phyloP scores from a whole-genome alignment of 345 rosid genomes.

The Populus simonii region DNA sequence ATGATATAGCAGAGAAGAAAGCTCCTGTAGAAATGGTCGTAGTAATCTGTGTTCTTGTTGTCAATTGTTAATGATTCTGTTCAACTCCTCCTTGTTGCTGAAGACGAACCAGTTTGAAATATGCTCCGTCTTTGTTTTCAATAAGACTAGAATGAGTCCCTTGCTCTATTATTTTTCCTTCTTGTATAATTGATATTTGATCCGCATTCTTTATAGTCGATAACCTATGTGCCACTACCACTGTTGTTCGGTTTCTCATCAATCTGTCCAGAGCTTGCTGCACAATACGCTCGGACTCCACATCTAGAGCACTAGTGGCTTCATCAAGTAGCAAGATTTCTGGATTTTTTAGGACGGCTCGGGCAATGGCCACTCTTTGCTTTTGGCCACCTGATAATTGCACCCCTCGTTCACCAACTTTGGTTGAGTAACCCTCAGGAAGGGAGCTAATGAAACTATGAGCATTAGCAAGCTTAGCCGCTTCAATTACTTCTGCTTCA shows the following conservation, averaged over 20 bases:
- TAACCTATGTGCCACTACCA: conserved; percentile 90
- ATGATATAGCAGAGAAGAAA: background rate
- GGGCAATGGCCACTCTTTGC: conserved; percentile 88
- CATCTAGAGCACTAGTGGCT: conserved; percentile 87
- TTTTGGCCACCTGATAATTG: conserved; percentile 92
- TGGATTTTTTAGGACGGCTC: conserved; percentile 87
- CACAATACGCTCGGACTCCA: conserved; percentile 79
- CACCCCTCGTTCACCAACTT: conserved; percentile 86
- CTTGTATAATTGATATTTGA: conserved; percentile 71
- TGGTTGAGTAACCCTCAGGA: conserved; percentile 84
- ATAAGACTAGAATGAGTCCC: conserved; percentile 72
- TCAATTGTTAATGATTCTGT: conserved; percentile 1
- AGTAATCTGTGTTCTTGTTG: background rate
- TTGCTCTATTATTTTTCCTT: conserved; percentile 72
- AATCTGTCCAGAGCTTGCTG: conserved; percentile 89
- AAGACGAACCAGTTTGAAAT: conserved; percentile 71
- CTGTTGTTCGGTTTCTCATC: conserved; percentile 75
- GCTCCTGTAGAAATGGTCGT: background rate
- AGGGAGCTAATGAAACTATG: conserved; percentile 78
- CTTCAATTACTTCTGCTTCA: conserved; percentile 71
- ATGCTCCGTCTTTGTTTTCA: conserved; percentile 68
- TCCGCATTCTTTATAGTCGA: conserved; percentile 84
- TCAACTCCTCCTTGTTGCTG: conserved; percentile 59
- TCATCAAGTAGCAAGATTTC: conserved; percentile 83
- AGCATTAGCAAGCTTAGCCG: conserved; percentile 84